Percentiles rank a stretch among this genome's conserved stretches.
Evolutionary conservation across 139 green algal species (phyloP).

Genomic region (Chlorella sp.): DNA sequence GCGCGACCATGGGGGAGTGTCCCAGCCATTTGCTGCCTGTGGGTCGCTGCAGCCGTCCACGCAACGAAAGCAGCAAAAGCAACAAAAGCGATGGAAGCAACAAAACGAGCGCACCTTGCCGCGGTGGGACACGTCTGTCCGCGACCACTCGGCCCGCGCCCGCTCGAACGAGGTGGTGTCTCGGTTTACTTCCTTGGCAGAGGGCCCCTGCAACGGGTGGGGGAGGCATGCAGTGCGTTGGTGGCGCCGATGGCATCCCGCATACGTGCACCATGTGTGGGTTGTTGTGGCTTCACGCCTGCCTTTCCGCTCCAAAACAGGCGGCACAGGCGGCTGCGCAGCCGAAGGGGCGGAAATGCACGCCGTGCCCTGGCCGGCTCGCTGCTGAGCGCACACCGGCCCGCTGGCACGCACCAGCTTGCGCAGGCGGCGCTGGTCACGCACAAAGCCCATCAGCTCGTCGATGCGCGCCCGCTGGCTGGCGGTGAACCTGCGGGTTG

Average conservation of each 20-base stretch:
- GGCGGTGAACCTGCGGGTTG: conserved; percentile 37
- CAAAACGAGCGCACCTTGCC: conserved; percentile 51
- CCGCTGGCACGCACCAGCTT: conserved; percentile 41
- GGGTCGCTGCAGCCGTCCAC: no score
- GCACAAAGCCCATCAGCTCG: conserved; percentile 54
- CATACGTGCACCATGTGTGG: neutral
- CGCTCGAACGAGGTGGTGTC: conserved; percentile 74
- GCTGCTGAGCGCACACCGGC: neutral
- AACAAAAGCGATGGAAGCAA: neutral
- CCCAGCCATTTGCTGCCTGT: no score
- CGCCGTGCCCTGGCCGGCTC: no score
- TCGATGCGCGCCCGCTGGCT: conserved; percentile 51
- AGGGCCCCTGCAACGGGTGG: conserved; percentile 29
- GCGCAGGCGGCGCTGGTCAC: conserved; percentile 48
- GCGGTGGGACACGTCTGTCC: conserved; percentile 36
- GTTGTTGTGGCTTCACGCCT: neutral
- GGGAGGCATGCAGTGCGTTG: conserved; percentile 54
- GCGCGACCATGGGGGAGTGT: no score
- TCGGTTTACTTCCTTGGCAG: conserved; percentile 47
- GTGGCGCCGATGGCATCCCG: conserved; percentile 54
- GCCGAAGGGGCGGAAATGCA: no score
- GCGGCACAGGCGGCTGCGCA: no score
- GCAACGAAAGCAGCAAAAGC: neutral
- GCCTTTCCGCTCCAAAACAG: no score
- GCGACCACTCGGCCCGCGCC: conserved; percentile 56